Evolutionary conservation across 1,139 yeast genomes (phyloP).

Genomic region (Magnusiomyces suaveolens): DNA sequence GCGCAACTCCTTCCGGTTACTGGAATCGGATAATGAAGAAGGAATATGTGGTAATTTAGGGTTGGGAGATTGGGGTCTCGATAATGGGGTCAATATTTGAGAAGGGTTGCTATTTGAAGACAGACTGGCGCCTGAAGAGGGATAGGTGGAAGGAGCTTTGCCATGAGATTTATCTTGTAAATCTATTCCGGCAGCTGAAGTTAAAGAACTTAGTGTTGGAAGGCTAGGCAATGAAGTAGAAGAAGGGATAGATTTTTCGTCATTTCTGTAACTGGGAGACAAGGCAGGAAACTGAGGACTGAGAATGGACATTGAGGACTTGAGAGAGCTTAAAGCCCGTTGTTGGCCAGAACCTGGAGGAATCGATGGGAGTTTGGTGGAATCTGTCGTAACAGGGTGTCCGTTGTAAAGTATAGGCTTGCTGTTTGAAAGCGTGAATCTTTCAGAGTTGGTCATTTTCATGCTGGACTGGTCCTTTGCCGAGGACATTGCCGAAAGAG

Average conservation of each 20-base stretch:
- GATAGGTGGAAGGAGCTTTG: conserved; percentile 3
- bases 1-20: not conserved
- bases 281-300: conserved; percentile 10
- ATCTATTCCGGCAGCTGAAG: conserved; percentile 14
- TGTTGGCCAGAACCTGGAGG: conserved; percentile 6
- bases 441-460: not conserved
- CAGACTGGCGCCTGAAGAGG: conserved; percentile 5
- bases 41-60: not conserved
- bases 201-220: conserved; percentile 13
- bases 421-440: too few species aligned
- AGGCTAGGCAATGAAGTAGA: conserved; percentile 7
- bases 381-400: not conserved
- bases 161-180: conserved; percentile 5
- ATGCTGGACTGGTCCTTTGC: not conserved
- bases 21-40: not conserved
- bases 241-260: conserved; percentile 2
- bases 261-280: conserved; percentile 5
- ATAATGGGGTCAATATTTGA: conserved; percentile 25
- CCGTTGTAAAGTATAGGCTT: too few species aligned
- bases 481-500: not conserved
- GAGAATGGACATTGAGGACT: not conserved
- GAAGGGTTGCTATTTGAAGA: conserved; percentile 10
- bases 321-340: not conserved
- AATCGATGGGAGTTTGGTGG: not conserved
- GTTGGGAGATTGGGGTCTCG: conserved; percentile 22